A percentile compares a stretch with the other conserved stretches of the same genome.
These are phyloP conservation scores for Gentiana dahurica DNA, from an alignment of 257 asterid genomes.

Conservation along the genomic window DNA sequence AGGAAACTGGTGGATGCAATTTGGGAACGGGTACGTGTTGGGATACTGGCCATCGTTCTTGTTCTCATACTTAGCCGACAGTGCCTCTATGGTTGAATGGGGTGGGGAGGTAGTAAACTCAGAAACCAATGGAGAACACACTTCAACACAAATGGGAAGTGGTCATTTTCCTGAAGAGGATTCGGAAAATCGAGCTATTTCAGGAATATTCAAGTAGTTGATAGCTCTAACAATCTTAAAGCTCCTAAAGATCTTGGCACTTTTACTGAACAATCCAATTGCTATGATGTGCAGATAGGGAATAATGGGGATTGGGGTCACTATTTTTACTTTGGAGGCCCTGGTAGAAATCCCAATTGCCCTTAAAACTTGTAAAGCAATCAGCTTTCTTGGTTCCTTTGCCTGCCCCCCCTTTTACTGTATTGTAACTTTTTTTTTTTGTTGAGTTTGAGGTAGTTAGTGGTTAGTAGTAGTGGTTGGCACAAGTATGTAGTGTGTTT, in stretches of 20 bases:
- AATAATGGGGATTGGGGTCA: slow-evolving; percentile 81
- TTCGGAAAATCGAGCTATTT: slow-evolving; percentile 78
- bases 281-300: slow-evolving; percentile 81
- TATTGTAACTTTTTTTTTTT: slow-evolving; percentile 16
- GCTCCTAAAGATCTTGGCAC: slow-evolving; percentile 66
- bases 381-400: slow-evolving; percentile 15
- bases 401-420: neutral
- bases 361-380: slow-evolving; percentile 22
- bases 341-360: slow-evolving; percentile 80
- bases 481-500: no score
- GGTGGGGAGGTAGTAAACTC: slow-evolving; percentile 90
- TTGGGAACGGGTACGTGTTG: slow-evolving; percentile 62
- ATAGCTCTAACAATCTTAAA: slow-evolving; percentile 69
- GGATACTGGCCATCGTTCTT: slow-evolving; percentile 95
- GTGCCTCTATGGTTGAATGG: slow-evolving; percentile 87
- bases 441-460: slow-evolving; percentile 15
- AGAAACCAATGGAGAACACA: slow-evolving; percentile 62
- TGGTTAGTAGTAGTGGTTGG: slow-evolving; percentile 12
- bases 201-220: slow-evolving; percentile 76
- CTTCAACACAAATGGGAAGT: slow-evolving; percentile 87
- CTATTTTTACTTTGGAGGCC: slow-evolving; percentile 88
- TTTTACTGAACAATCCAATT: slow-evolving; percentile 71
- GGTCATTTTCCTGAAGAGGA: slow-evolving; percentile 79
- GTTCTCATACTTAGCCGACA: slow-evolving; percentile 70
- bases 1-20: slow-evolving; percentile 97